Conservation (phyloP, 805 yeast genomes). For the Cyberlindnera xishuangbannaensis region DNA sequence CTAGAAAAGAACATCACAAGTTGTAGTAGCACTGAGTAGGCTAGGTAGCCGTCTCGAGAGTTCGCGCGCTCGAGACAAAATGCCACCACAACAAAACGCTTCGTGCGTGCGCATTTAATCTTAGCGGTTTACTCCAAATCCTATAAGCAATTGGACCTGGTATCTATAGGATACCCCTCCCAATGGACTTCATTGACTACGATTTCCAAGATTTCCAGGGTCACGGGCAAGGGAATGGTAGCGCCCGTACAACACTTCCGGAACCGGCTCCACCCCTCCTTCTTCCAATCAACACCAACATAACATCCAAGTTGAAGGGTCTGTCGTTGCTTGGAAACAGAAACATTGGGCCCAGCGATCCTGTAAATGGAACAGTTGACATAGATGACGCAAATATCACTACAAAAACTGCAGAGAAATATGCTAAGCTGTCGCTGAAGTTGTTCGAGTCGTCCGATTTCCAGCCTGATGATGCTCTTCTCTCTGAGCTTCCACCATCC, state of each 20-base stretch:
- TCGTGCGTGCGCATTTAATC: no score
- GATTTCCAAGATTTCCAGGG: slow-evolving; percentile 15
- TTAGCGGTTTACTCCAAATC: no score
- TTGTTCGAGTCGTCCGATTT: slow-evolving; percentile 25
- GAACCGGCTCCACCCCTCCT: slow-evolving; percentile 37
- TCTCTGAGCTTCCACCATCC: slow-evolving; percentile 9
- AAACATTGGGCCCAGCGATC: background rate
- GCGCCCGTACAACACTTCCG: slow-evolving; percentile 16
- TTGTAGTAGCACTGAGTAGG: no score
- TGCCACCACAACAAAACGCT: no score
- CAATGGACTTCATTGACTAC: slow-evolving; percentile 26
- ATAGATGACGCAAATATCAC: slow-evolving; percentile 9
- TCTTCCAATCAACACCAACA: slow-evolving; percentile 30
- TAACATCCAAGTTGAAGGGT: slow-evolving; percentile 32
- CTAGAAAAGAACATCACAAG: no score
- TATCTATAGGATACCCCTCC: no score
- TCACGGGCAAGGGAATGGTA: background rate
- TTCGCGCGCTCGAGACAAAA: background rate
- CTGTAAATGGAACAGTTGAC: slow-evolving; percentile 8
- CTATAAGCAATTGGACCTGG: no score
- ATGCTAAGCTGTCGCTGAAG: slow-evolving; percentile 42
- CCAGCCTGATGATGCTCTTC: slow-evolving; percentile 3
- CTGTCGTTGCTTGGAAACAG: slow-evolving; percentile 26
- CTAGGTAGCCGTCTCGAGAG: background rate
- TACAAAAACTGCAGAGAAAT: slow-evolving; percentile 35